Evolutionary conservation across 306 rosid genomes (phyloP), one percentile per base, ranked within the genome.

Genomic region (Medicago truncatula): DNA sequence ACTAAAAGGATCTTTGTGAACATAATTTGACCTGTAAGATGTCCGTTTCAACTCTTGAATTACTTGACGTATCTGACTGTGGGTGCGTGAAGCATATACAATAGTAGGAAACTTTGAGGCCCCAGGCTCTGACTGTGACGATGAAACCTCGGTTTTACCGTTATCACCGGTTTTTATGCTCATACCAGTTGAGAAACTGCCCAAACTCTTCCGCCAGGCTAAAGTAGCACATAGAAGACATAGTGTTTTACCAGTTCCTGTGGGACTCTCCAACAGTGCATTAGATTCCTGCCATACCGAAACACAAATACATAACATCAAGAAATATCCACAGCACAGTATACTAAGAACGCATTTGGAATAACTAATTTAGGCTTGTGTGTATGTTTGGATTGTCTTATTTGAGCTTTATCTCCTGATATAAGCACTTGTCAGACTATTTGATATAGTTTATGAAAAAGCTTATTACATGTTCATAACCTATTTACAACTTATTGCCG

Each of bases 51-150:
- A 73, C 84, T 95, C 98, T 78, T 81, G 86, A 85, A 95, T 85
- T 14, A 95, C 98, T 90, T 95, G 98, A 41, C 96, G 98, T 72
- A 92, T 89, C 83, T 95, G 98, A 85, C 98, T 95, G 86, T 95
- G 98, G 73, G 98, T 95, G 70, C 98, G 97, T 2, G 97, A 92
- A 5, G 98, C 76, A 74, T 94, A 94, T 15, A 92, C 59, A 20
- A 95, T 90, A 62, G 95, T 80, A 67, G 97, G 90, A 83, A 78
- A 83, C 9, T 77, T 67, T 38, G 88, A 18, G 23, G 38, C 67
- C 60, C 41, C 56, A 1, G 92, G 64, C 60, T 40, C 56, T 1
- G 92, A 76, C 76, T 85, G 89, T 47, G 96, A 87, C 3, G 6
- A 15, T 9, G 82, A 76, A 75, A 44, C 73, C 7, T 79, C 87